A percentile compares a stretch with the other conserved stretches of the same genome.
These are phyloP conservation scores for Cryphonectria nitschkei DNA, from an alignment of 2,329 filamentous ascomycete species.

Conservation along the genomic window DNA sequence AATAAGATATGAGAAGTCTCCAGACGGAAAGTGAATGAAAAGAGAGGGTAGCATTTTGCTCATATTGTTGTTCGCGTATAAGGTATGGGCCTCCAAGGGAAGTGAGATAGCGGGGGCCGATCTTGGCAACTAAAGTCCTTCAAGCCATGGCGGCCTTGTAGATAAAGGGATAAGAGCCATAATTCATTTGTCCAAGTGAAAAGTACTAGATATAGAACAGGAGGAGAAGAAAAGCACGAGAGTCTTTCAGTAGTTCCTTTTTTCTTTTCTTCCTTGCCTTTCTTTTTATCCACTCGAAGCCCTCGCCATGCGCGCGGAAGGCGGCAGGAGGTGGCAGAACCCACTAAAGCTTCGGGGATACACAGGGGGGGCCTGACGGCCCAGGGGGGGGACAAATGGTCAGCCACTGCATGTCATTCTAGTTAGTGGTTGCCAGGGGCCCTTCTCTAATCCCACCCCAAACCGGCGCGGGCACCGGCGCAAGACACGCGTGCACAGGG, in stretches of 20 bases:
- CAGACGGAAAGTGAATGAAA: not conserved
- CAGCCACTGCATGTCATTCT: constrained; percentile 16
- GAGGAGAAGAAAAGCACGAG: not conserved
- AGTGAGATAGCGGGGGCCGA: not conserved
- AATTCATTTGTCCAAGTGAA: not conserved
- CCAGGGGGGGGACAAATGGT: not conserved
- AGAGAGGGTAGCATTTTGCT: not conserved
- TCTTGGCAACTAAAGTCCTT: not conserved
- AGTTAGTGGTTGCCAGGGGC: not conserved
- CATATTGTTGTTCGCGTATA: not conserved
- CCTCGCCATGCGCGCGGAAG: not conserved
- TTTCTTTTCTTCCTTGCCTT: not conserved
- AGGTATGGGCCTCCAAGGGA: not conserved
- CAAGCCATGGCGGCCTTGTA: not conserved
- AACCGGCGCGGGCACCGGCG: constrained; percentile 1
- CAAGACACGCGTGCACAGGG: not conserved
- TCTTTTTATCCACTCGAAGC: not conserved
- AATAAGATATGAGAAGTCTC: not conserved
- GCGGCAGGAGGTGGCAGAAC: not conserved
- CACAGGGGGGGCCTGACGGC: not conserved
- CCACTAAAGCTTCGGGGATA: not conserved
- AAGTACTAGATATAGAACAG: not conserved
- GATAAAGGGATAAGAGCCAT: not conserved
- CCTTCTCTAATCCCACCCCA: not conserved
- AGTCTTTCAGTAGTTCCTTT: not conserved